Evolutionary conservation across 148 eudicot genomes (phyloP).

Genomic region (Rhododendron simsii): DNA sequence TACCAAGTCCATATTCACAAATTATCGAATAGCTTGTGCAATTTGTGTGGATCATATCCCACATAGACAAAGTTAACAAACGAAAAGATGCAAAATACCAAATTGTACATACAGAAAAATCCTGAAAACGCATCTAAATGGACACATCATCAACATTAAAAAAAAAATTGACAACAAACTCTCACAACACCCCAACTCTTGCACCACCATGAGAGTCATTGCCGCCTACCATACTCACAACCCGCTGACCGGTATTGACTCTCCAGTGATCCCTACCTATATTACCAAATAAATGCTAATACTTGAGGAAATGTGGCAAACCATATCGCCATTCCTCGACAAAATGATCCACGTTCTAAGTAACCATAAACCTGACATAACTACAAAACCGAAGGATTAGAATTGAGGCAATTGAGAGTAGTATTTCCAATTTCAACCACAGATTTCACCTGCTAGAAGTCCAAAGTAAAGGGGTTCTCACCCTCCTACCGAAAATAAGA

Average conservation of each 20-base stretch:
- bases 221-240: not conserved
- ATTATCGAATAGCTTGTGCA: not conserved
- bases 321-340: not conserved
- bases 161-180: too few species aligned
- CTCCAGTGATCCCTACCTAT: not conserved
- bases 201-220: not conserved
- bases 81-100: not conserved
- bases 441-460: not conserved
- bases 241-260: not conserved
- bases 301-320: not conserved
- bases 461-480: not conserved
- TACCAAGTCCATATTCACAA: not conserved
- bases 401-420: not conserved
- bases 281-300: not conserved
- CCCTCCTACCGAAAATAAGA: not conserved
- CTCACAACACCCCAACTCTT: not conserved
- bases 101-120: not conserved
- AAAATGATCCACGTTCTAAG: not conserved
- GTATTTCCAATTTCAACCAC: not conserved
- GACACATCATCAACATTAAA: not conserved
- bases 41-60: too few species aligned
- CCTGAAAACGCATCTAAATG: not conserved
- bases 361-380: not conserved
- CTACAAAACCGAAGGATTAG: not conserved
- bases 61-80: too few species aligned